These are phyloP conservation scores for Candida khao-thaluensis DNA, from an alignment of 805 yeast species.

Conservation along the genomic window DNA sequence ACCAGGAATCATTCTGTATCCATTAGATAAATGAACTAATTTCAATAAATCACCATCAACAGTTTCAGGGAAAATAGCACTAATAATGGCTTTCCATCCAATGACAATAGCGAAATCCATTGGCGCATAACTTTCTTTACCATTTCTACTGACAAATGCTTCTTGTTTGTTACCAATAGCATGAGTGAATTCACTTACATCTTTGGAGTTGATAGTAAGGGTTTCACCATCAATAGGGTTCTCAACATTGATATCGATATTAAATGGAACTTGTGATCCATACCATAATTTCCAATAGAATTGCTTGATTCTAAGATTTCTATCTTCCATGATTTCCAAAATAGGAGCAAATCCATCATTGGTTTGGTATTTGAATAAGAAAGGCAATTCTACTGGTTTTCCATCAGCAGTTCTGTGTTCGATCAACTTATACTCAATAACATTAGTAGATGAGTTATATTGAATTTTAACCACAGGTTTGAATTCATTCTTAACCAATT, in stretches of 20 bases:
- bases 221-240: conserved; percentile 69
- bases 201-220: conserved; percentile 67
- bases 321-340: conserved; percentile 81
- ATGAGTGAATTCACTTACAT: conserved; percentile 88
- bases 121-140: conserved; percentile 85
- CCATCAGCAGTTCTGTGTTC: conserved; percentile 86
- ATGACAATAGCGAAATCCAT: conserved; percentile 99
- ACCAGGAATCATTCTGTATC: conserved; percentile 90
- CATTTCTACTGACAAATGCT: conserved; percentile 87
- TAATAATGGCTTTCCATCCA: conserved; percentile 98
- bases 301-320: conserved; percentile 90
- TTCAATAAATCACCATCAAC: conserved; percentile 96
- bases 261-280: conserved; percentile 57
- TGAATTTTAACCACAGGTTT: conserved; percentile 63
- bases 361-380: conserved; percentile 77
- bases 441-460: conserved; percentile 40
- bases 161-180: conserved; percentile 97
- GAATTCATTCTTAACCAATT: conserved; percentile 67
- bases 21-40: conserved; percentile 92
- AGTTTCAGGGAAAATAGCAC: conserved; percentile 94
- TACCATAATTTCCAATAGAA: conserved; percentile 99
- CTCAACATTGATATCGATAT: conserved; percentile 70
- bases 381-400: conserved; percentile 68
- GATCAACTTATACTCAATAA: conserved; percentile 70
- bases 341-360: conserved; percentile 95